Conservation (phyloP, 768 basidiomycete species). For the Amanita inopinata region DNA sequence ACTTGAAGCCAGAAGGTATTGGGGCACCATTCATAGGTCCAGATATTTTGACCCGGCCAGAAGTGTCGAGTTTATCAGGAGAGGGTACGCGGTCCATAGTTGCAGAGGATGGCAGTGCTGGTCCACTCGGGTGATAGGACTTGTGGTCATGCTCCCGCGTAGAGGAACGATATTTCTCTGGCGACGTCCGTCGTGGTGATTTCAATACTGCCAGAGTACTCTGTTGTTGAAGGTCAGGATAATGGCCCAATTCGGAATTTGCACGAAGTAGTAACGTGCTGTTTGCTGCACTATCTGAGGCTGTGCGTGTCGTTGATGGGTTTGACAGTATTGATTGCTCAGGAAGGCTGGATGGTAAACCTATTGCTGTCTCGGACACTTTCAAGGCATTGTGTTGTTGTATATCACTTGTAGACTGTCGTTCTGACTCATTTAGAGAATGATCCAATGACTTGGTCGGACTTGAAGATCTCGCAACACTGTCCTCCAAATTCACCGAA, state of each 20-base stretch:
- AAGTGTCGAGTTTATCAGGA: conserved; percentile 44
- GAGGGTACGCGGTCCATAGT: conserved; percentile 43
- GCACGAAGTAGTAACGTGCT: conserved; percentile 40
- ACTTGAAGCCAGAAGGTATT: conserved; percentile 86
- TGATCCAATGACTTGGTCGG: conserved; percentile 46
- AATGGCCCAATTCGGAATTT: conserved; percentile 78
- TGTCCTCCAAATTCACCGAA: conserved; percentile 24
- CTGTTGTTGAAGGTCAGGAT: conserved; percentile 50
- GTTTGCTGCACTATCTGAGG: conserved; percentile 16
- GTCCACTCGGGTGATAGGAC: conserved; percentile 54
- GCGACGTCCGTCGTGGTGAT: conserved; percentile 34
- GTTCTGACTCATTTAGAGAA: conserved; percentile 33
- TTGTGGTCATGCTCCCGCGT: conserved; percentile 46
- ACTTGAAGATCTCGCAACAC: conserved; percentile 32
- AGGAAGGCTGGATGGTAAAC: conserved; percentile 40
- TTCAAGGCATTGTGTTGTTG: conserved; percentile 28
- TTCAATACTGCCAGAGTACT: conserved; percentile 16
- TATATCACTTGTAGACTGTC: conserved; percentile 22
- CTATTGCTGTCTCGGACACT: conserved; percentile 32
- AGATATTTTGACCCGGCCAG: conserved; percentile 77
- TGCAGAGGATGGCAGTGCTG: conserved; percentile 40
- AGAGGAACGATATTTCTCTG: conserved; percentile 43
- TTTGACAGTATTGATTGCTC: conserved; percentile 56
- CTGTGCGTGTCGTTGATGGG: conserved; percentile 31
- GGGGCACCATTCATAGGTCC: conserved; percentile 78